Evolutionary conservation across 352 stramenopile genomes (phyloP).

Genomic region (Globisporangium echinulatum): DNA sequence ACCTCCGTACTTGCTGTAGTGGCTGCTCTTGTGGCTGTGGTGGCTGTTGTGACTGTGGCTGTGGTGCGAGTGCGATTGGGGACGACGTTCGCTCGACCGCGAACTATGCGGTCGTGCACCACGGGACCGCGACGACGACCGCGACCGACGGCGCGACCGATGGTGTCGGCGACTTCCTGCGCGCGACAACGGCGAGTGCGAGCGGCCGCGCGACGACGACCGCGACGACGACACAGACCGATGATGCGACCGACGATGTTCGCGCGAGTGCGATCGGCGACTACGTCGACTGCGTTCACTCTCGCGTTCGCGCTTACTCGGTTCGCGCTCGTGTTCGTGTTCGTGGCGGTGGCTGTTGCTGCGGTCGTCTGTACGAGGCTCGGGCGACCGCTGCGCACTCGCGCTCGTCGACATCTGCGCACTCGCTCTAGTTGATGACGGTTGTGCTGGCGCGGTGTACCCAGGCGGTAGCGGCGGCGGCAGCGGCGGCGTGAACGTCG

Average conservation of each 20-base stretch:
- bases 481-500: constrained; percentile 11
- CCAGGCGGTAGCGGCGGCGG: constrained; percentile 8
- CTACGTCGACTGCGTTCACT: constrained; percentile 1
- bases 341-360: background rate
- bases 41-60: constrained; percentile 3
- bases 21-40: background rate
- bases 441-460: constrained; percentile 5
- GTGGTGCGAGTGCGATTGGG: background rate
- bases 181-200: constrained; percentile 25
- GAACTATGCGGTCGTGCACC: no score
- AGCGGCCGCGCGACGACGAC: constrained; percentile 32
- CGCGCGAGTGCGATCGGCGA: constrained; percentile 10
- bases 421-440: background rate
- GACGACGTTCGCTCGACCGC: background rate
- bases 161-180: constrained; percentile 5
- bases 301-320: background rate
- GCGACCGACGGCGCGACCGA: background rate
- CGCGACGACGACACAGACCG: constrained; percentile 18
- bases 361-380: constrained; percentile 4
- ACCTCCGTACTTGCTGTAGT: background rate
- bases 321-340: constrained; percentile 1
- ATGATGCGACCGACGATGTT: constrained; percentile 12
- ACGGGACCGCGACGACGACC: no score
- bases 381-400: constrained; percentile 1
- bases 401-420: background rate